These are phyloP conservation scores for Fremontodendron californicum DNA, from an alignment of 345 rosid genomes.

Conservation along the genomic window DNA sequence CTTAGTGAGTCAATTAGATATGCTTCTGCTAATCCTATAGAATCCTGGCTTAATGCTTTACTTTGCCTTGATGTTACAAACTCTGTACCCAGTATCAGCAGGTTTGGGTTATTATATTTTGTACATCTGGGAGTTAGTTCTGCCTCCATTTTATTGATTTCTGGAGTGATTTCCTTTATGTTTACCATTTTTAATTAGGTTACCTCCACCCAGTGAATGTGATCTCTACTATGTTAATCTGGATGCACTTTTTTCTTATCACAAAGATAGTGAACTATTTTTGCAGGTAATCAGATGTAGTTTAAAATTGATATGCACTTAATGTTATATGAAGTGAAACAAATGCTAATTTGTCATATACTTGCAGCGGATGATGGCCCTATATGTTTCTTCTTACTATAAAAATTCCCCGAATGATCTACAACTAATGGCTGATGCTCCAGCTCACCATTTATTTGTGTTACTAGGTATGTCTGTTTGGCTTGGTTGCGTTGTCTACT, in stretches of 20 bases:
- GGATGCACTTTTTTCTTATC: conserved; percentile 89
- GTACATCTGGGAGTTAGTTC: background rate
- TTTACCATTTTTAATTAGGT: conserved; percentile 39
- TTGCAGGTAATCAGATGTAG: conserved; percentile 46
- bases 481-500: conserved; percentile 11
- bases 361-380: conserved; percentile 95
- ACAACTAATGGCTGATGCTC: conserved; percentile 98
- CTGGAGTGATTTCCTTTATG: background rate
- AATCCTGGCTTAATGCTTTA: conserved; percentile 85
- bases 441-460: conserved; percentile 95
- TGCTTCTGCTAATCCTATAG: conserved; percentile 89
- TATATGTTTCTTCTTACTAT: conserved; percentile 92
- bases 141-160: background rate
- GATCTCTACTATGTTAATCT: conserved; percentile 88
- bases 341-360: conserved; percentile 24
- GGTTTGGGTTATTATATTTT: conserved; percentile 36
- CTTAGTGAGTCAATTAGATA: conserved; percentile 92
- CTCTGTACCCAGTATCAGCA: conserved; percentile 59
- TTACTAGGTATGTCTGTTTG: conserved; percentile 58
- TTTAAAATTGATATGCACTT: background rate
- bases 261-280: conserved; percentile 90
- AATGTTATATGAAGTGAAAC: conserved; percentile 11
- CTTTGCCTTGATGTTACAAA: conserved; percentile 89
- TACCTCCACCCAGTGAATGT: conserved; percentile 79
- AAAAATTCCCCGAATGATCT: conserved; percentile 98